Evolutionary conservation across 2,329 filamentous ascomycete genomes (phyloP).

Genomic region (Colletotrichum theobromicola): DNA sequence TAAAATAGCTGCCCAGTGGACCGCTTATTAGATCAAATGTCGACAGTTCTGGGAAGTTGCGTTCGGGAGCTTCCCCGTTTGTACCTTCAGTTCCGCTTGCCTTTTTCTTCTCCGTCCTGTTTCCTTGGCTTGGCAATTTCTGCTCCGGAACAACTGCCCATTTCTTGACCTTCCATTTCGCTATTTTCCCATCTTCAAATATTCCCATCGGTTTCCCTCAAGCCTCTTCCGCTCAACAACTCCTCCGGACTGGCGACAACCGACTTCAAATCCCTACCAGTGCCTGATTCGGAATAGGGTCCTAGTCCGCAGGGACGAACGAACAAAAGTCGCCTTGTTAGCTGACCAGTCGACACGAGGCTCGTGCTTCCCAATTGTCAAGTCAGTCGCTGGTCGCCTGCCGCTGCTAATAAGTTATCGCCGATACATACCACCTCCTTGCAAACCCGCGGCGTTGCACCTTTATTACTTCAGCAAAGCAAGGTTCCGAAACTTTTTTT

Average conservation of each 20-base stretch:
- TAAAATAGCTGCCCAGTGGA: background rate
- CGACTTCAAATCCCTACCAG: background rate
- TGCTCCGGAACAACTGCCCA: constrained; percentile 6
- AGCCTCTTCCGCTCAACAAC: background rate
- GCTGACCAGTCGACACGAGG: background rate
- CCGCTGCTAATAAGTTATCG: background rate
- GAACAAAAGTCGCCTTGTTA: background rate
- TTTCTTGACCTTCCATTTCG: background rate
- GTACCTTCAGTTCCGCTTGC: background rate
- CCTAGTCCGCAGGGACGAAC: background rate
- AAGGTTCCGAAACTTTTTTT: constrained; percentile 18
- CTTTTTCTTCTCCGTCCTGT: background rate
- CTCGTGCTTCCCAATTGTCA: background rate
- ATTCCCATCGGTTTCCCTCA: background rate
- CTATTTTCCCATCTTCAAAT: background rate
- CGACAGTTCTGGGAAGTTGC: background rate
- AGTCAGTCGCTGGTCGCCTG: background rate
- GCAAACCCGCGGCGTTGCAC: background rate
- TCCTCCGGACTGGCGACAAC: background rate
- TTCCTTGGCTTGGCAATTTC: background rate
- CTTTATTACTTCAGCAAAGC: constrained; percentile 17
- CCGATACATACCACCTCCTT: background rate
- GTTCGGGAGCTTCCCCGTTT: background rate
- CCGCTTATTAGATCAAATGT: background rate
- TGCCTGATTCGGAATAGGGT: background rate